Conservation (phyloP, 352 stramenopile genomes). For the Blastocystis sp. region DNA sequence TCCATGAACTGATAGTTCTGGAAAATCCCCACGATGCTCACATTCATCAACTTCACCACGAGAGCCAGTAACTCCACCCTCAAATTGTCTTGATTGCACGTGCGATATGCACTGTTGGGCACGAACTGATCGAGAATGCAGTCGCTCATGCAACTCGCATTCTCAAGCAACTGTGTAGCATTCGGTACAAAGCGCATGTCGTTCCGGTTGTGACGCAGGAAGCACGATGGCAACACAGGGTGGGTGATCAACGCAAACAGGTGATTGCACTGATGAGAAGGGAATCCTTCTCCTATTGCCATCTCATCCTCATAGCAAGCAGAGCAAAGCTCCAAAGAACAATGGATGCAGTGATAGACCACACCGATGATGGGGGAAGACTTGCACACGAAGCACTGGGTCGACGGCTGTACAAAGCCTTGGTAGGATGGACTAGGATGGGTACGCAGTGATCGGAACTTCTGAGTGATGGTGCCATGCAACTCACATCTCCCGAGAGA, state of each 20-base stretch:
- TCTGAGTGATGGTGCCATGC: neutral
- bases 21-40: neutral
- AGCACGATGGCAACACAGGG: neutral
- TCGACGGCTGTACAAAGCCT: neutral
- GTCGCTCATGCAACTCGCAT: neutral
- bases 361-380: slow-evolving; percentile 2
- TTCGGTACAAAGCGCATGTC: slow-evolving; percentile 29
- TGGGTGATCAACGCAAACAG: slow-evolving; percentile 27
- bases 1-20: slow-evolving; percentile 5
- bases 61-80: neutral
- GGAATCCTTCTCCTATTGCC: neutral
- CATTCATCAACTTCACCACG: neutral
- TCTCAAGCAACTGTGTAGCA: neutral
- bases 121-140: slow-evolving; percentile 20
- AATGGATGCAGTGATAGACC: slow-evolving; percentile 38
- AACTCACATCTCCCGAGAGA: neutral
- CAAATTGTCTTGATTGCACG: neutral
- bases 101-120: neutral
- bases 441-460: neutral
- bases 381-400: slow-evolving; percentile 4
- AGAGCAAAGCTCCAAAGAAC: neutral
- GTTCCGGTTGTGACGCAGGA: slow-evolving; percentile 24
- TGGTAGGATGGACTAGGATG: neutral
- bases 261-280: slow-evolving; percentile 48
- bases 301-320: slow-evolving; percentile 24